Percentiles rank a stretch among this genome's conserved stretches.
phyloP scores from a whole-genome alignment of 805 yeast species.

The Saccharomycopsis javanensis region DNA sequence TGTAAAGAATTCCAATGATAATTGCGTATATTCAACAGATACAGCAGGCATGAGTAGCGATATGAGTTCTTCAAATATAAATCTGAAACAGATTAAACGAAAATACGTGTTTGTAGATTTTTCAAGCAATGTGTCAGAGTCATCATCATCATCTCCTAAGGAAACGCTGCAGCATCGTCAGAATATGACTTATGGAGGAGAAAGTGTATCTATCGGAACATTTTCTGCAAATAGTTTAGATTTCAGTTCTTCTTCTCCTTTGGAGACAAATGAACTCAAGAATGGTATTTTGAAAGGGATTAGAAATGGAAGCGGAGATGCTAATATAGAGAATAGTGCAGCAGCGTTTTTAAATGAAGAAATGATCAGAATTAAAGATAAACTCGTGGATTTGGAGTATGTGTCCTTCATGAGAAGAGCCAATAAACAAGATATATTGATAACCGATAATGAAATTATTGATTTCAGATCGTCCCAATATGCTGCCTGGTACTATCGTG shows the following conservation, averaged over 20 bases:
- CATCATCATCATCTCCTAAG: neutral
- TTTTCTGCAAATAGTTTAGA: neutral
- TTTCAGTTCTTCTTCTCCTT: neutral
- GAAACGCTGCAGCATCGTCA: neutral
- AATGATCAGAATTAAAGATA: neutral
- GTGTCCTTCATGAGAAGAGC: neutral
- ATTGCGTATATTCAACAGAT: neutral
- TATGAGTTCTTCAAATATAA: neutral
- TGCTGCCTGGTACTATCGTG: neutral
- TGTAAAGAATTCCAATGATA: conserved; percentile 1
- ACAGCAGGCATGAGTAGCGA: neutral
- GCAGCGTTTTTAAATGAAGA: neutral
- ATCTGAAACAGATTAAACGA: neutral
- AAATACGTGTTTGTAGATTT: neutral
- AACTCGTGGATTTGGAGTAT: neutral
- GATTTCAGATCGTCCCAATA: neutral
- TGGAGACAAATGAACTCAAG: neutral
- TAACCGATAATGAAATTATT: neutral
- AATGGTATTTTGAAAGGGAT: neutral
- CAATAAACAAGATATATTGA: neutral
- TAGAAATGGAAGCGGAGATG: too few relatives aligned
- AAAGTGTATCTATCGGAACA: too few relatives aligned
- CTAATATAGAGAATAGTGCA: too few relatives aligned
- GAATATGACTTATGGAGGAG: neutral
- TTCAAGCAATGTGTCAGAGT: neutral